Conservation (phyloP, 768 basidiomycete species). For the Vishniacozyma victoriae region DNA sequence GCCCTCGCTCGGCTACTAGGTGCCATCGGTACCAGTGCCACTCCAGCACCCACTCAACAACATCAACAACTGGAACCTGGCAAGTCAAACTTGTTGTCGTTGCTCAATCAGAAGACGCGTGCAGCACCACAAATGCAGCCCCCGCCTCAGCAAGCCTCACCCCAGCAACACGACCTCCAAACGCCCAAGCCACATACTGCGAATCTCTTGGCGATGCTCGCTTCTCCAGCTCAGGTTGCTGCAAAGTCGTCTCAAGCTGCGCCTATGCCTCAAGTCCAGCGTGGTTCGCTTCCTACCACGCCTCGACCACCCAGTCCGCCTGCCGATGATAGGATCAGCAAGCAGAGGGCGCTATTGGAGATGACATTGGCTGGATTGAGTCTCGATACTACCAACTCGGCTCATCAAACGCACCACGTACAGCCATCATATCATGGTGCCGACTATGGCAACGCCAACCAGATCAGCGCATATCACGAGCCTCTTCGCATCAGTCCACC, state of each 20-base stretch:
- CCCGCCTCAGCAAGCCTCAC: background rate
- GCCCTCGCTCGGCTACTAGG: conserved; percentile 43
- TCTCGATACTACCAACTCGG: conserved; percentile 6
- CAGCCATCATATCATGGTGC: too few species aligned
- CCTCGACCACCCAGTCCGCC: conserved; percentile 15
- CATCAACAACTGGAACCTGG: background rate
- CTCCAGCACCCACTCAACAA: conserved; percentile 49
- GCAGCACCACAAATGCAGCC: background rate
- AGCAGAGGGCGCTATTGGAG: conserved; percentile 32
- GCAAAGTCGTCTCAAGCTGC: background rate
- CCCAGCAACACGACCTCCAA: background rate
- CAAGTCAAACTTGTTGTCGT: conserved; percentile 20
- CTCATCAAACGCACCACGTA: too few species aligned
- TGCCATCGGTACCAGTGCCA: conserved; percentile 61
- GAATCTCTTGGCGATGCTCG: conserved; percentile 21
- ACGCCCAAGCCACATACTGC: conserved; percentile 24
- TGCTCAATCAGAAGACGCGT: conserved; percentile 29
- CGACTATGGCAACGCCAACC: too few species aligned
- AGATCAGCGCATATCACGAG: too few species aligned
- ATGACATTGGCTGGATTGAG: conserved; percentile 28
- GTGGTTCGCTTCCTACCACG: conserved; percentile 23
- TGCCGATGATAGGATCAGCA: conserved; percentile 18
- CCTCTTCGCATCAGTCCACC: too few species aligned
- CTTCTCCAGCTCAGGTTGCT: background rate
- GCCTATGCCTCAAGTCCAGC: conserved; percentile 2